Conservation (phyloP, 1,284 basidiomycete genomes). For the Papiliotrema fonsecae region DNA sequence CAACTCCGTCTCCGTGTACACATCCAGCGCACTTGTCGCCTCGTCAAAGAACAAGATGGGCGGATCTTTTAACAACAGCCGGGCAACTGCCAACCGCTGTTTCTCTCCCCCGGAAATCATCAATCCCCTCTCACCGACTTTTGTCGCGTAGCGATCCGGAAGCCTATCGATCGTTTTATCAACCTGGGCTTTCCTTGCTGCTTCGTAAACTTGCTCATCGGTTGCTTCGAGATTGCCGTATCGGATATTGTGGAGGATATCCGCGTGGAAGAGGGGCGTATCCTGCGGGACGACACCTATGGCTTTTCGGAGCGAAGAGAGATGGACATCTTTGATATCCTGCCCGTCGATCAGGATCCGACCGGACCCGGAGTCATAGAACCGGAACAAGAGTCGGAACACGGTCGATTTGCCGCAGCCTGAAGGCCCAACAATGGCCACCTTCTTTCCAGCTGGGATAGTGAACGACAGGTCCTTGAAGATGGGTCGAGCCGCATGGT, state of each 20-base stretch:
- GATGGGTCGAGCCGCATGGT: constrained; percentile 85
- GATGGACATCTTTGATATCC: constrained; percentile 68
- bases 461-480: constrained; percentile 85
- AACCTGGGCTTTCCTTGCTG: constrained; percentile 79
- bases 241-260: constrained; percentile 90
- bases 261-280: constrained; percentile 92
- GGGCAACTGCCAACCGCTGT: constrained; percentile 88
- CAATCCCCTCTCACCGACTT: constrained; percentile 90
- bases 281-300: constrained; percentile 98
- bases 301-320: constrained; percentile 65
- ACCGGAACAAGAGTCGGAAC: constrained; percentile 87
- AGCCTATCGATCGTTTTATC: constrained; percentile 73
- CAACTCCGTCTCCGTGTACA: constrained; percentile 87
- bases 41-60: constrained; percentile 97
- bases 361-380: constrained; percentile 81
- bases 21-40: constrained; percentile 94
- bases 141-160: constrained; percentile 81
- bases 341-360: constrained; percentile 73
- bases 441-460: constrained; percentile 90
- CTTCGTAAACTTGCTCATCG: constrained; percentile 82
- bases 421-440: constrained; percentile 92
- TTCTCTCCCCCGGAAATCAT: constrained; percentile 99
- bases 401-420: constrained; percentile 98
- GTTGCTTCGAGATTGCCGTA: constrained; percentile 86
- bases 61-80: constrained; percentile 88